Conservation (phyloP, 768 basidiomycete species). For the Rhodotorula toruloides region DNA sequence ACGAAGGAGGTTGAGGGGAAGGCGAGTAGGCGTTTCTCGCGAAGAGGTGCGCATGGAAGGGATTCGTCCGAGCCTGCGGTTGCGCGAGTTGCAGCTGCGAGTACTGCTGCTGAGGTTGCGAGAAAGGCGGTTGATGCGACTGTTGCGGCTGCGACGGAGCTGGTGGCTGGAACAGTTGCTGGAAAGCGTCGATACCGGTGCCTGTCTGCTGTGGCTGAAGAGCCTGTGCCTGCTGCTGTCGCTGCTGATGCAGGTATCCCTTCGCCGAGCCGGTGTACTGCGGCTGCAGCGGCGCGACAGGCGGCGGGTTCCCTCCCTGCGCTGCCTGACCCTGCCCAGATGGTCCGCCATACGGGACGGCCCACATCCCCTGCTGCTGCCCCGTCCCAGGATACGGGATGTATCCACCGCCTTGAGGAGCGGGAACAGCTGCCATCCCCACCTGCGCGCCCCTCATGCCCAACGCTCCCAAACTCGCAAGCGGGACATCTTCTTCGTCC, state of each 20-base stretch:
- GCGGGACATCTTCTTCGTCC: constrained; percentile 23
- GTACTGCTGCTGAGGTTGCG: neutral
- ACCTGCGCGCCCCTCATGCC: constrained; percentile 21
- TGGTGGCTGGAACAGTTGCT: constrained; percentile 32
- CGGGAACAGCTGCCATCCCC: constrained; percentile 20
- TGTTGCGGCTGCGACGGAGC: neutral
- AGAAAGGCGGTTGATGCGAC: neutral
- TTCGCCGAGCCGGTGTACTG: constrained; percentile 31
- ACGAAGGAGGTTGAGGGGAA: neutral
- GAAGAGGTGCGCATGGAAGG: neutral
- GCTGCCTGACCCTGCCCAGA: neutral
- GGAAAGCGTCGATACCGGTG: constrained; percentile 12
- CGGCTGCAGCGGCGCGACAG: constrained; percentile 23
- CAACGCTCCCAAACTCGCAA: constrained; percentile 21
- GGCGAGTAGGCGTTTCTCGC: neutral
- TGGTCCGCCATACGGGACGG: neutral
- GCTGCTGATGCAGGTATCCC: constrained; percentile 25
- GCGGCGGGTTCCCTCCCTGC: neutral
- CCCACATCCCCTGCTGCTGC: neutral
- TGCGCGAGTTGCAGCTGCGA: too few relatives aligned
- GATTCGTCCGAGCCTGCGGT: too few relatives aligned
- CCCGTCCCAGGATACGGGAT: too few relatives aligned
- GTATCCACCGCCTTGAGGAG: too few relatives aligned
- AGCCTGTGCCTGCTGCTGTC: neutral
- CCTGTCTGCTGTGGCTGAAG: neutral